phyloP scores from a whole-genome alignment of 83 land plant species.

The Picea abies region DNA sequence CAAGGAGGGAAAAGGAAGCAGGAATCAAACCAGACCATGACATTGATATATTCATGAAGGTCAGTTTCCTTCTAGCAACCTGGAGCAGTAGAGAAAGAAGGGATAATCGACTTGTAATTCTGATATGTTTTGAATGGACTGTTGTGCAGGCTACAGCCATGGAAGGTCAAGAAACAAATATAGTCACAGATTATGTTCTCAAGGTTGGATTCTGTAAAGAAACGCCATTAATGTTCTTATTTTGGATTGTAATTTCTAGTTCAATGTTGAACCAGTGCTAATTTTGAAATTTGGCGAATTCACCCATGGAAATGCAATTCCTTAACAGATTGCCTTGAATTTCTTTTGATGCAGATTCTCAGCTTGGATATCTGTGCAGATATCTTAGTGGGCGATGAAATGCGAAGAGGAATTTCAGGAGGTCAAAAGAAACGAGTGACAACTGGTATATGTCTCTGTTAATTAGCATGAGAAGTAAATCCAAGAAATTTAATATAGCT shows the following conservation, averaged over 20 bases:
- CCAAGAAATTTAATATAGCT: not conserved
- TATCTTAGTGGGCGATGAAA: constrained; percentile 13
- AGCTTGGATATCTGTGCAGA: constrained; percentile 16
- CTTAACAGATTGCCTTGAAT: too few relatives aligned
- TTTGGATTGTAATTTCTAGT: not conserved
- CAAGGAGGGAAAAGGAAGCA: constrained; percentile 78
- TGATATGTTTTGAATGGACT: constrained; percentile 11
- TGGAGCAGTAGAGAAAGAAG: constrained; percentile 2
- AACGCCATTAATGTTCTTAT: not conserved
- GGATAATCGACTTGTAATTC: not conserved
- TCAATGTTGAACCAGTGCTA: not conserved
- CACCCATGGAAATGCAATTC: too few relatives aligned
- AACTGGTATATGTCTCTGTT: not conserved
- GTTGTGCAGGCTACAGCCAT: constrained; percentile 47
- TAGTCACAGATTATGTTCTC: constrained; percentile 54
- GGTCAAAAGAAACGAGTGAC: constrained; percentile 18
- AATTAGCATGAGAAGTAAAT: not conserved
- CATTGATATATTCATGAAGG: constrained; percentile 86
- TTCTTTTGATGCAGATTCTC: too few relatives aligned
- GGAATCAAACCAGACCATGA: constrained; percentile 85
- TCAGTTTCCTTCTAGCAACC: constrained; percentile 16
- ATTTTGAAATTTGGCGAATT: too few relatives aligned
- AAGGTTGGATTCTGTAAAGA: constrained; percentile 29
- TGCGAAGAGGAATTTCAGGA: constrained; percentile 20
- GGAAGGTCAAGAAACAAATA: constrained; percentile 46